A percentile compares a stretch with the other conserved stretches of the same genome.
These are phyloP conservation scores for Fusarium kyushuense DNA, from an alignment of 2,329 filamentous ascomycete genomes.

Conservation along the genomic window DNA sequence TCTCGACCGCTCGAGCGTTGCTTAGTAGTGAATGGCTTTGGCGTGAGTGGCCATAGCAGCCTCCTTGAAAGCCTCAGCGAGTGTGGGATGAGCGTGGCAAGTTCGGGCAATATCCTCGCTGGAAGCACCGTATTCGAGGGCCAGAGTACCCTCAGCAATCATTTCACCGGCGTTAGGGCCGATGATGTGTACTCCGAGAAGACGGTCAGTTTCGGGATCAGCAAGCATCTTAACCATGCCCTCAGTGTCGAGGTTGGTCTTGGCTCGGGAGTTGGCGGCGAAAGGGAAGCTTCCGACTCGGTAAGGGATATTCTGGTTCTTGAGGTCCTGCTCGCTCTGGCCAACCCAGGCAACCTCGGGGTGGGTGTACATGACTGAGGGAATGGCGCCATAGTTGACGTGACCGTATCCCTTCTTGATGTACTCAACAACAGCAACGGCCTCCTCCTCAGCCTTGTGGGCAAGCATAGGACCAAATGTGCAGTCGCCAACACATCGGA, in stretches of 20 bases:
- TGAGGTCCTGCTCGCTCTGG: slow-evolving; percentile 96
- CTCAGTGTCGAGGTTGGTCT: slow-evolving; percentile 97
- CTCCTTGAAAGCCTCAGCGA: slow-evolving; percentile 99
- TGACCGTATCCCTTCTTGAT: slow-evolving; percentile 98
- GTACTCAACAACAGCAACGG: slow-evolving; percentile 93
- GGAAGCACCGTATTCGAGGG: slow-evolving; percentile 95
- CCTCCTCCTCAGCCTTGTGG: slow-evolving; percentile 99
- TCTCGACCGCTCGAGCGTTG: slow-evolving; percentile 9
- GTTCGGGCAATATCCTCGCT: slow-evolving; percentile 95
- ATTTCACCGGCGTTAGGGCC: slow-evolving; percentile 97
- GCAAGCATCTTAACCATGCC: slow-evolving; percentile 97
- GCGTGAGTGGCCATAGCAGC: slow-evolving; percentile 97
- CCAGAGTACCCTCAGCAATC: slow-evolving; percentile 97
- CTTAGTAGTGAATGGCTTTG: slow-evolving; percentile 94
- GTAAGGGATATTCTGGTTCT: slow-evolving; percentile 90
- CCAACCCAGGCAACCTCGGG: slow-evolving; percentile 99
- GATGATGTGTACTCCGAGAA: slow-evolving; percentile 96
- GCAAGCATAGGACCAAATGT: slow-evolving; percentile 99
- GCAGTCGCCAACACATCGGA: slow-evolving; percentile 94
- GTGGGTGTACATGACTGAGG: slow-evolving; percentile 99
- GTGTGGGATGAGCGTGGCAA: slow-evolving; percentile 94
- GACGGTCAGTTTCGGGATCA: slow-evolving; percentile 94
- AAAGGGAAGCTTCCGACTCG: slow-evolving; percentile 95
- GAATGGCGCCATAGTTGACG: slow-evolving; percentile 98
- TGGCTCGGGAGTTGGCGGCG: slow-evolving; percentile 96